These are phyloP conservation scores for Rhodotorula sp. DNA, from an alignment of 1,284 basidiomycete species.

Conservation along the genomic window DNA sequence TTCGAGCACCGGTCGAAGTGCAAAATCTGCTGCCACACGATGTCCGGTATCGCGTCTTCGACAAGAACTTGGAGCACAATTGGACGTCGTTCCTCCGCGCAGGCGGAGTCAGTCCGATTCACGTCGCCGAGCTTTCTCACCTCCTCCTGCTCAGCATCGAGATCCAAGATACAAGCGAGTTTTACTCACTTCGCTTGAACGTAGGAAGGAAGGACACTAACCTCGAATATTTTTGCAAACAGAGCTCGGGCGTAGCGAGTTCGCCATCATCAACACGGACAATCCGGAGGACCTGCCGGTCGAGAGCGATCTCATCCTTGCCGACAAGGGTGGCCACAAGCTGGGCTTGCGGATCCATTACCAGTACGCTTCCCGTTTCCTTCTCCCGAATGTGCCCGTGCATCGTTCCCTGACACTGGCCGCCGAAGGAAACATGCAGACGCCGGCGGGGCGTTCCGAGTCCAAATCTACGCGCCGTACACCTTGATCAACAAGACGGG, in stretches of 20 bases:
- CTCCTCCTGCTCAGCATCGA: conserved; percentile 87
- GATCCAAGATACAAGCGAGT: conserved; percentile 79
- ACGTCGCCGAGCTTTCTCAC: conserved; percentile 93
- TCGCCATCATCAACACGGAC: conserved; percentile 95
- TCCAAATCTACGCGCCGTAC: conserved; percentile 93
- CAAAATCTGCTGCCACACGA: conserved; percentile 97
- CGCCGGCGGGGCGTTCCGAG: conserved; percentile 96
- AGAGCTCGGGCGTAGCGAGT: conserved; percentile 95
- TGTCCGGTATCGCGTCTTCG: conserved; percentile 88
- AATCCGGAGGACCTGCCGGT: conserved; percentile 84
- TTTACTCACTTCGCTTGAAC: no score
- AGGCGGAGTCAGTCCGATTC: conserved; percentile 94
- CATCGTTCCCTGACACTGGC: conserved; percentile 49
- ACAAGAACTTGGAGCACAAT: conserved; percentile 86
- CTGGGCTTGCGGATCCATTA: conserved; percentile 84
- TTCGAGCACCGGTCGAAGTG: conserved; percentile 93
- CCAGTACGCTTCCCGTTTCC: conserved; percentile 59
- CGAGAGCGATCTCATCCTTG: conserved; percentile 69
- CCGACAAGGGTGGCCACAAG: conserved; percentile 74
- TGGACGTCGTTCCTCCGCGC: conserved; percentile 83
- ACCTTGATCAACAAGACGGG: conserved; percentile 92
- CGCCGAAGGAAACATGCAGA: conserved; percentile 63
- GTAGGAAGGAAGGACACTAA: no score
- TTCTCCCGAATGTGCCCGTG: neutral
- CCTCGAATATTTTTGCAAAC: no score